phyloP scores from a whole-genome alignment of 2,329 filamentous ascomycete genomes.

The Phymatotrichopsis omnivora region DNA sequence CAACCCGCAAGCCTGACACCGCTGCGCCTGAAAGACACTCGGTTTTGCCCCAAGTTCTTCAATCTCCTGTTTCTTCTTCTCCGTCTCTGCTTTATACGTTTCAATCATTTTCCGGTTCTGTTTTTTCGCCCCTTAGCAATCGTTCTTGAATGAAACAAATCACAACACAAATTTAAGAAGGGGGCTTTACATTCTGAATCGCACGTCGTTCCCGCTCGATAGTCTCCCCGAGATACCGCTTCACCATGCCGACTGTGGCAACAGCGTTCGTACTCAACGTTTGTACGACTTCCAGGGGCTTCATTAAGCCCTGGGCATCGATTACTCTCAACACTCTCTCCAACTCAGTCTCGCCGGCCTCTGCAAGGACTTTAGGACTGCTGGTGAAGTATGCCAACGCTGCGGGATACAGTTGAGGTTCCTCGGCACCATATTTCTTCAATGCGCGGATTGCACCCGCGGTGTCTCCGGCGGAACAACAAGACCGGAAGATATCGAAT shows the following conservation, averaged over 20 bases:
- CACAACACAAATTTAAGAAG: background rate
- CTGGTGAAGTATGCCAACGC: conserved; percentile 91
- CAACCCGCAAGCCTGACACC: conserved; percentile 72
- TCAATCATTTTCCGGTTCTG: conserved; percentile 69
- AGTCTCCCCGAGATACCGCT: conserved; percentile 78
- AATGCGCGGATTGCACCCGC: conserved; percentile 80
- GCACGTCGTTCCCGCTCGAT: conserved; percentile 82
- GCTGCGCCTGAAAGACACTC: conserved; percentile 77
- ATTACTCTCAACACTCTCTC: conserved; percentile 73
- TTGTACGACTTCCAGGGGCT: conserved; percentile 91
- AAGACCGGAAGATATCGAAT: conserved; percentile 94
- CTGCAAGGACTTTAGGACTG: conserved; percentile 65
- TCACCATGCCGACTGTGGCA: conserved; percentile 95
- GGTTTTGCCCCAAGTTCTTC: conserved; percentile 67
- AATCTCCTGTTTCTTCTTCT: conserved; percentile 67
- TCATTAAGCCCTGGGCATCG: conserved; percentile 83
- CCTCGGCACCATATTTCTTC: conserved; percentile 80
- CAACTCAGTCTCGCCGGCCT: conserved; percentile 74
- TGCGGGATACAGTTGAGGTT: conserved; percentile 84
- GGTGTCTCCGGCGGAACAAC: conserved; percentile 86
- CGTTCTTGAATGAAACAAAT: background rate
- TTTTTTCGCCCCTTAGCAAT: conserved; percentile 22
- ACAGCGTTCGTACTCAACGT: conserved; percentile 69
- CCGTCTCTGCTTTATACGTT: conserved; percentile 75
- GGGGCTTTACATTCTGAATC: conserved; percentile 54